Conservation (phyloP, 139 green algal species). For the Monoraphidium neglectum region DNA sequence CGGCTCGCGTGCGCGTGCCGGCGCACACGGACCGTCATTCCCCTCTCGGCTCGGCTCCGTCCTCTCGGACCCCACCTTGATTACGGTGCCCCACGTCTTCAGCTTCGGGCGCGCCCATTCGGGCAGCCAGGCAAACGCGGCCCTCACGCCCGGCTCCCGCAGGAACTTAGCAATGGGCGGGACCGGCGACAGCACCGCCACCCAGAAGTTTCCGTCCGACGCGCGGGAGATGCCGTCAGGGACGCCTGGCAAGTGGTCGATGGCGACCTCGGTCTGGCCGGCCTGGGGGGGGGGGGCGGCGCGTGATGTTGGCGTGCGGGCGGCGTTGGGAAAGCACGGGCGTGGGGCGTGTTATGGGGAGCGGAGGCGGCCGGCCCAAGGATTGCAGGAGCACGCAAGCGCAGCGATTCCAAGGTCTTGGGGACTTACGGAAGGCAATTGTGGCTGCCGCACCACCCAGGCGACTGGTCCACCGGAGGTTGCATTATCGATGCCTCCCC, state of each 20-base stretch:
- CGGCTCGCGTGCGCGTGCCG: too few relatives aligned
- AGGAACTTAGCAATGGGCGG: conserved; percentile 32
- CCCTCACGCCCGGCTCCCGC: conserved; percentile 11
- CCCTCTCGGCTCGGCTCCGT: too few relatives aligned
- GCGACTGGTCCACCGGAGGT: too few relatives aligned
- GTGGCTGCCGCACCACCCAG: too few relatives aligned
- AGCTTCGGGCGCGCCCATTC: conserved; percentile 21
- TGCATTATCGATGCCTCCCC: too few relatives aligned
- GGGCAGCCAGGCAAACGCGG: conserved; percentile 38
- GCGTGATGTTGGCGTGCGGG: neutral
- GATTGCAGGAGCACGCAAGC: too few relatives aligned
- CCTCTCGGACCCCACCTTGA: conserved; percentile 25
- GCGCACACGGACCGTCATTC: too few relatives aligned
- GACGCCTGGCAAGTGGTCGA: conserved; percentile 50
- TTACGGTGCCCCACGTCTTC: conserved; percentile 41
- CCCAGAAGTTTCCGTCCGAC: conserved; percentile 57
- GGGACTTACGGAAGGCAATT: too few relatives aligned
- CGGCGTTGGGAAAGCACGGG: neutral
- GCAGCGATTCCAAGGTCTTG: too few relatives aligned
- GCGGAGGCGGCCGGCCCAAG: neutral
- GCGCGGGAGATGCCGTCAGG: conserved; percentile 50
- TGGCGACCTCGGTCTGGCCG: conserved; percentile 37
- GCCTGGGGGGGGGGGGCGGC: conserved; percentile 14
- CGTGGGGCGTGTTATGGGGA: neutral
- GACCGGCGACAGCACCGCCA: conserved; percentile 37